A percentile compares a stretch with the other conserved stretches of the same genome.
These are phyloP conservation scores for Euptelea pleiosperma DNA, from an alignment of 164 flowering plant species.

Conservation along the genomic window DNA sequence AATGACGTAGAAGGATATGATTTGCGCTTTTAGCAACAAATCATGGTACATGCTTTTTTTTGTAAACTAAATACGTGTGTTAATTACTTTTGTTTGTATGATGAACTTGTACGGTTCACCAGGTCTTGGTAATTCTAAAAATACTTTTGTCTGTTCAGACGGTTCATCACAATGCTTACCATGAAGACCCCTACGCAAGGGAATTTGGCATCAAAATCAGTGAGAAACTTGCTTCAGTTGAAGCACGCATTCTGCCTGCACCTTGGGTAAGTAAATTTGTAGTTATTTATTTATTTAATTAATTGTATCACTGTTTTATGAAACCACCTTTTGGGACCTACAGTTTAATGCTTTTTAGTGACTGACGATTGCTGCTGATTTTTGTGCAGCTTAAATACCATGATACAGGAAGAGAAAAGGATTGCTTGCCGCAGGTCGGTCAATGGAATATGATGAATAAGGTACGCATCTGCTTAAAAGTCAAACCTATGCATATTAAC, in stretches of 20 bases:
- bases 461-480: constrained; percentile 27
- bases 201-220: constrained; percentile 94
- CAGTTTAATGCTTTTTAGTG: neutral
- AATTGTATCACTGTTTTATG: neutral
- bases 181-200: constrained; percentile 70
- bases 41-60: too few species aligned
- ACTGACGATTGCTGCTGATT: neutral
- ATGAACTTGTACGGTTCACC: too few species aligned
- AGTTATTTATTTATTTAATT: too few species aligned
- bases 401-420: constrained; percentile 84
- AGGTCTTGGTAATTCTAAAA: too few species aligned
- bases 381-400: constrained; percentile 84
- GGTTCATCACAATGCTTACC: constrained; percentile 81
- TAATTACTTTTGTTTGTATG: too few species aligned
- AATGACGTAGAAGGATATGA: too few species aligned
- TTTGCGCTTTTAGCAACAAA: too few species aligned
- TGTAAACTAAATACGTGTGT: too few species aligned
- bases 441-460: constrained; percentile 98
- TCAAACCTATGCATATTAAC: too few species aligned
- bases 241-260: constrained; percentile 92
- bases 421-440: constrained; percentile 89
- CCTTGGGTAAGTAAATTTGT: constrained; percentile 61
- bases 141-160: constrained; percentile 65
- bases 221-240: constrained; percentile 78
- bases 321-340: neutral